Conservation (phyloP, 2,329 filamentous ascomycete genomes). For the Clarireedia homoeocarpa region DNA sequence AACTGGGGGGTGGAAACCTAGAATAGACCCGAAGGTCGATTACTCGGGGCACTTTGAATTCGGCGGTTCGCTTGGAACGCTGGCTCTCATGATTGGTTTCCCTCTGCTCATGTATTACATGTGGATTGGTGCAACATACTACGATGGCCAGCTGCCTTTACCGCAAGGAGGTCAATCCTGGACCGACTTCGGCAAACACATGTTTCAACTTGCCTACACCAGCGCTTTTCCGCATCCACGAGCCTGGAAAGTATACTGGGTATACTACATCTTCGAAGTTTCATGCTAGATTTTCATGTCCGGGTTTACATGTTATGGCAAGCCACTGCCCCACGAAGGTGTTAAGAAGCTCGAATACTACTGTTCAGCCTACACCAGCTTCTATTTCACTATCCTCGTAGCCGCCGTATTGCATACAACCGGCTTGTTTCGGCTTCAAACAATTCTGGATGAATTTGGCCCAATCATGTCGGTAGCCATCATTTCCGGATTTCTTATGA, state of each 20-base stretch:
- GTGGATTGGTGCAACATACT: constrained; percentile 95
- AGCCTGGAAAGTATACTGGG: constrained; percentile 93
- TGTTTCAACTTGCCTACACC: constrained; percentile 67
- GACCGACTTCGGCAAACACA: constrained; percentile 61
- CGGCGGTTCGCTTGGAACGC: constrained; percentile 71
- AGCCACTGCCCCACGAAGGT: constrained; percentile 72
- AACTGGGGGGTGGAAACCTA: constrained; percentile 51
- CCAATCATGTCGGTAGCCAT: constrained; percentile 90
- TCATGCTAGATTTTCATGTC: constrained; percentile 78
- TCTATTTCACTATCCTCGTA: constrained; percentile 76
- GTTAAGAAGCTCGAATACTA: constrained; percentile 89
- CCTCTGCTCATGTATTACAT: constrained; percentile 96
- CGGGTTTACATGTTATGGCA: constrained; percentile 80
- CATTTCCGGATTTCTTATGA: constrained; percentile 77
- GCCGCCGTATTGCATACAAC: constrained; percentile 67
- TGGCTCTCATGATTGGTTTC: constrained; percentile 83
- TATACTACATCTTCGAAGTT: constrained; percentile 79
- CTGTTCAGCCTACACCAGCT: constrained; percentile 81
- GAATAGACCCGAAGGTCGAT: constrained; percentile 55
- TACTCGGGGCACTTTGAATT: constrained; percentile 68
- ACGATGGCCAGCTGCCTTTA: constrained; percentile 72
- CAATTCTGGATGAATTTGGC: constrained; percentile 89
- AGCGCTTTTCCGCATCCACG: constrained; percentile 75
- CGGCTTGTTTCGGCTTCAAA: constrained; percentile 82
- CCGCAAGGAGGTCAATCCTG: constrained; percentile 59